Conservation (phyloP, 495 filamentous ascomycete species). For the Penicillium riverlandense region DNA sequence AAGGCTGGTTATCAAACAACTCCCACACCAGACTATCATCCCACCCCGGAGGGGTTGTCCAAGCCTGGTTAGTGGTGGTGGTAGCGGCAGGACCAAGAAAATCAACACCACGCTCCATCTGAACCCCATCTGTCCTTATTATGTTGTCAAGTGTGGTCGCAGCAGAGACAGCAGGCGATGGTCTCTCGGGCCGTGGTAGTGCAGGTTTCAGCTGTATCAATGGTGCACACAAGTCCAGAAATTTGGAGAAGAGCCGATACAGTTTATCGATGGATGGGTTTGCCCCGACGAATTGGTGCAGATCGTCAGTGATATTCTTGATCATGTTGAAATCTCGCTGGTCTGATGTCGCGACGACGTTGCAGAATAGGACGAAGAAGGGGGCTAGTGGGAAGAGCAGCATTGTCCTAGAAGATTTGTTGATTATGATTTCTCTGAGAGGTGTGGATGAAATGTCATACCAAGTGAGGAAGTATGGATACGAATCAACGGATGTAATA, state of each 20-base stretch:
- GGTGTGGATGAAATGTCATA: not conserved
- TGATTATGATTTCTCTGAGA: not conserved
- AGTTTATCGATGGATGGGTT: slow-evolving; percentile 21
- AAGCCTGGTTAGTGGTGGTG: not conserved
- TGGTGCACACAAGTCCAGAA: slow-evolving; percentile 18
- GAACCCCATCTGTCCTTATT: not conserved
- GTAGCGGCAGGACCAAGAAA: slow-evolving; percentile 1
- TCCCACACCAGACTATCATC: slow-evolving; percentile 27
- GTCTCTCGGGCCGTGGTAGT: no score
- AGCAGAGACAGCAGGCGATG: not conserved
- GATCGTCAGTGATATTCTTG: slow-evolving; percentile 17
- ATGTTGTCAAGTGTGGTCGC: no score
- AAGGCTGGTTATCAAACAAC: slow-evolving; percentile 23
- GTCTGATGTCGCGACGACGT: slow-evolving; percentile 25
- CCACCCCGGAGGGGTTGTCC: slow-evolving; percentile 10
- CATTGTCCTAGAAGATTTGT: slow-evolving; percentile 17
- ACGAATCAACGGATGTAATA: slow-evolving; percentile 13
- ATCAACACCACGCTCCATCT: not conserved
- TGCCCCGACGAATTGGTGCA: slow-evolving; percentile 16
- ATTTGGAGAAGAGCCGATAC: slow-evolving; percentile 22
- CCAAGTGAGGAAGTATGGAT: slow-evolving; percentile 27
- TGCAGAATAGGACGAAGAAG: slow-evolving; percentile 28
- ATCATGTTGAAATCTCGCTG: slow-evolving; percentile 23
- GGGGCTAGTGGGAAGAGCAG: slow-evolving; percentile 23
- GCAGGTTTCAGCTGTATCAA: slow-evolving; percentile 7